Percentiles rank a stretch among this genome's conserved stretches.
Conservation (phyloP, 2,329 filamentous ascomycete genomes). For the Aspergillus puulaauensis region DNA sequence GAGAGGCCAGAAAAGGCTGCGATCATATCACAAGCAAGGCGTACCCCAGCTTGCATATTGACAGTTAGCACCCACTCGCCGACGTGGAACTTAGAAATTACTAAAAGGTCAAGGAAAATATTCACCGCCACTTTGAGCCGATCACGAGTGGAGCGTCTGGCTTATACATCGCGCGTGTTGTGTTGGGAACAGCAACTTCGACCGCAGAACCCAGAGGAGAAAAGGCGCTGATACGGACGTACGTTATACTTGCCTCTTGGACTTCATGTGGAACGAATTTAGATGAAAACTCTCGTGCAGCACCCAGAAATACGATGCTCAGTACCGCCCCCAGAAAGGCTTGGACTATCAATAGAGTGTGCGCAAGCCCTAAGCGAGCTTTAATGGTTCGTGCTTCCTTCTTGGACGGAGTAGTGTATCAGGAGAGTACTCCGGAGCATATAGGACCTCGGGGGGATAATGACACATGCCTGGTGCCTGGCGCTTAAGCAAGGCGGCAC, state of each 20-base stretch:
- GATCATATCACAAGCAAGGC: slow-evolving; percentile 60
- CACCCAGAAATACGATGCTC: slow-evolving; percentile 58
- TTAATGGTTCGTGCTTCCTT: slow-evolving; percentile 49
- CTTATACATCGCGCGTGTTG: slow-evolving; percentile 65
- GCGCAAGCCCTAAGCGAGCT: slow-evolving; percentile 58
- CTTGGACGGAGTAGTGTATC: too few species aligned
- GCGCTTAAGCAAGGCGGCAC: too few species aligned
- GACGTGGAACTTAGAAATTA: slow-evolving; percentile 51
- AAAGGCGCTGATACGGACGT: slow-evolving; percentile 65
- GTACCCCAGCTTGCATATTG: slow-evolving; percentile 64
- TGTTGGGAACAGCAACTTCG: slow-evolving; percentile 61
- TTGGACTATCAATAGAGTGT: slow-evolving; percentile 60
- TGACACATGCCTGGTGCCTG: too few species aligned
- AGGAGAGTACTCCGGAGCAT: too few species aligned
- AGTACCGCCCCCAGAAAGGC: slow-evolving; percentile 57
- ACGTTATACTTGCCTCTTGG: slow-evolving; percentile 57
- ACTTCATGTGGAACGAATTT: slow-evolving; percentile 64
- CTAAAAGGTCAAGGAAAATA: background rate
- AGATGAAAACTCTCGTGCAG: slow-evolving; percentile 55
- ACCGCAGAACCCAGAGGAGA: slow-evolving; percentile 62
- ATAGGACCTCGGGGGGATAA: too few species aligned
- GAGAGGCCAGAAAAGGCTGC: slow-evolving; percentile 56
- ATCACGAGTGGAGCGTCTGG: slow-evolving; percentile 69
- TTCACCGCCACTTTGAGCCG: slow-evolving; percentile 66
- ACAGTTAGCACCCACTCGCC: slow-evolving; percentile 23